Evolutionary conservation across 2,329 filamentous ascomycete genomes (phyloP), one percentile per base, ranked within the genome.

Genomic region (Colletotrichum abscissum): DNA sequence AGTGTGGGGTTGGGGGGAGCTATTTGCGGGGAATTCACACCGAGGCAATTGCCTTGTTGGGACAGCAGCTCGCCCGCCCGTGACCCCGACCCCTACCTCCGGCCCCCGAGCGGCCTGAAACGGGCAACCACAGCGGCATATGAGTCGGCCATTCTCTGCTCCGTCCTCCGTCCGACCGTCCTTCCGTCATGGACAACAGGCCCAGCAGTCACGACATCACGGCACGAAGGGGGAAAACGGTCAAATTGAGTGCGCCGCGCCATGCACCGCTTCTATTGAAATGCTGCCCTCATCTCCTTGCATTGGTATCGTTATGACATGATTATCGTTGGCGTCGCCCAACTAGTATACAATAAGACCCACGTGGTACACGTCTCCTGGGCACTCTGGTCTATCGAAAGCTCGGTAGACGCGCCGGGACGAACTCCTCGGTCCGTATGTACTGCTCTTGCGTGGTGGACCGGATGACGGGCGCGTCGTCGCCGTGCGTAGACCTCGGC

Each of bases 361-460:
- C 65, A 52, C 67, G 33, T 56, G 26, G 67, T 30, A 49, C 65
- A 46, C 22, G 49, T 71, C 60, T 28, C 65, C n/a, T 9, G 22
- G 24, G 16, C 55, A 52, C 35, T 73, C 67, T 58, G 67, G 65
- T 56, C 56, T 75, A 89, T 75, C 82, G 82, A 81, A 92, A 89
- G 67, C 86, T 85, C 49, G 90, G 90, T 72, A 92, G 79, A 72
- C 89, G 84, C 46, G 90, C 90, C 4, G 90, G 90, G 26, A 92
- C 83, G 76, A 92, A 92, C 2, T 81, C 81, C 24, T 79, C 76
- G 12, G 60, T 74, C 33, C 56, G 55, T 71, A 72, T 75, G 52
- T 54, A 63, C 52, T 59, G 56, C 28, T 30, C 64, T 26, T 64
- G 63, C 38, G 57, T 62, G 46, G 52, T 57, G 33, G 70, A 33